Base-by-base conservation (phyloP, 1,284 basidiomycete species). In the Tetrapyrgos nigripes region DNA sequence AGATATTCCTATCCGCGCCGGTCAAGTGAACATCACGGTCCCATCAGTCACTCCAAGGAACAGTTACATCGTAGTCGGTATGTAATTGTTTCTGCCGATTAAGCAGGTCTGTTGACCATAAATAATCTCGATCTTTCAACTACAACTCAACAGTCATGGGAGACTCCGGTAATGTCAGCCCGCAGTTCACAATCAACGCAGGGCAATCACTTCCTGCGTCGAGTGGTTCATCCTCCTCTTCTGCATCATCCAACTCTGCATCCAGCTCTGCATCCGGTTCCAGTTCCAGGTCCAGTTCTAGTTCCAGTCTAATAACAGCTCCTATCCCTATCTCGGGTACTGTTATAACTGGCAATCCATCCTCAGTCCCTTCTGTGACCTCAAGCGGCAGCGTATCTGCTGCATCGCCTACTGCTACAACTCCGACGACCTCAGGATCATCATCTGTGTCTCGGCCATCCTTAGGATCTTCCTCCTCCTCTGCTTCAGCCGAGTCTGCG, bases 11-110 rank as follows among this genome's bases (percentile, higher is more conserved):
- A 76, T 89, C 57, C 77, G 76, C 3, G 75, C 74, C 46, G 85
- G 84, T 26, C 69, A 78, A 50, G 81, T 81, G 9, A 64, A 79
- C 50, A 73, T 89, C 56, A 84, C 80, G 6, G 85, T 89, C 29
- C 88, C 88, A 9, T 59, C 78, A 44, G 85, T 89, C 1, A 64
- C 70, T 26, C 61, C 70, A 21, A 62, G 78, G 21, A 51, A 66
- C 33, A 68, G 78, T 63, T 84, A 84, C 59, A 81, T 84, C 57
- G 67, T 84, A 23, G 82, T 80, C 48, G 63, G 81, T 81, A 62
- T 70, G 81, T 79, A 19, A 47, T 11, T 55, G 19, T 44, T 56
- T n/a, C 52, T 58, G 48, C 54, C 49, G 1, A 50, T 49, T 57
- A 9, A n/a, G n/a, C n/a, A n/a, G n/a, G n/a, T n/a, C n/a, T n/a